Evolutionary conservation across 805 yeast species (phyloP), one percentile per base, ranked within the genome.

Genomic region (Suhomyces sp.): DNA sequence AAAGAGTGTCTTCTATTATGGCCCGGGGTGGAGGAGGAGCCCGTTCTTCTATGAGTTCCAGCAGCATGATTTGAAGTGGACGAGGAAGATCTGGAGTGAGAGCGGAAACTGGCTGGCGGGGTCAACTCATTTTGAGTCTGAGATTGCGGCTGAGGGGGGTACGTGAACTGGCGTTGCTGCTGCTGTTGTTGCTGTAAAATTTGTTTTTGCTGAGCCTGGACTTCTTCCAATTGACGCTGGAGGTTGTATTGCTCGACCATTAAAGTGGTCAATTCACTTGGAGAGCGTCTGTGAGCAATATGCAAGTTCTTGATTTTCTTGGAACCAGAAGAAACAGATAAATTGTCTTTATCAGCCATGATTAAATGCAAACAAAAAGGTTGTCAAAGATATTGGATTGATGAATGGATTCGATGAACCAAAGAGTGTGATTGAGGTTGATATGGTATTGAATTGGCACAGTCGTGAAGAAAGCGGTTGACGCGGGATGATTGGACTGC

Each of bases 241-340:
- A 94, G 78, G 53, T 87, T 85, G 67, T 88, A 83, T 66, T 88
- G 96, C 71, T 93, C 98, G 63, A 90, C 68, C 97, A 93, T 93
- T 58, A 93, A 76, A 51, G 87, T 88, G 2, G 98, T 93, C 67
- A 94, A 78, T 68, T 94, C 99, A 60, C 92, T 84, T n/a, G 97
- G 97, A 2, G 97, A 88, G 55, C 97, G 82, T 64, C 98, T 83
- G 65, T 94, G 98, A n/a, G 98, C 98, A 58, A 93, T 91, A 72
- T 91, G 96, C 55, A 94, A 65, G 60, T 71, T 73, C 49, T 66
- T 69, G 2, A 73, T 71, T 58, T 66, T 68, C 31, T 48, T 50
- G 23, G 56, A 50, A 33, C 53, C 49, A 12, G 49, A 41, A 17
- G 55, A 53, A 44, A 51, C 22, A 23, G 57, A 42, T 48, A 50